Evolutionary conservation across 73 alveolate species (phyloP).

Genomic region (Paramecium bursaria): DNA sequence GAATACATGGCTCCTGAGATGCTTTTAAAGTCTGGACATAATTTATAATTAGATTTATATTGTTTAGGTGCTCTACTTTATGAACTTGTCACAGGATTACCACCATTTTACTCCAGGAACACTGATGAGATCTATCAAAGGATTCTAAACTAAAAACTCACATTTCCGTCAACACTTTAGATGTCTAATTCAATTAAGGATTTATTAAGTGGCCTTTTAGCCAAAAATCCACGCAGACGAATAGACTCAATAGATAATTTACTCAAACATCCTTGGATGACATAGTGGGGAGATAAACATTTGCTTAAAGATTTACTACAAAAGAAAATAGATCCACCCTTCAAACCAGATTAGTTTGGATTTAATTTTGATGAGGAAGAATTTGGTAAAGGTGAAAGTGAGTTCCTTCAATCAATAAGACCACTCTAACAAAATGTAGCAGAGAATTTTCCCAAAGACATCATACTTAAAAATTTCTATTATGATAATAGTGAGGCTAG

Average conservation of each 20-base stretch:
- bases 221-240: conserved; percentile 88
- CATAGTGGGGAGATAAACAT: conserved; percentile 62
- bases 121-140: conserved; percentile 72
- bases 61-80: conserved; percentile 76
- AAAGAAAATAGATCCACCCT: conserved; percentile 69
- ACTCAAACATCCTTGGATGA: conserved; percentile 62
- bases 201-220: conserved; percentile 79
- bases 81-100: conserved; percentile 77
- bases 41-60: conserved; percentile 74
- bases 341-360: conserved; percentile 66
- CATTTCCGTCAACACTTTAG: conserved; percentile 42
- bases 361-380: conserved; percentile 72
- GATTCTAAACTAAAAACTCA: conserved; percentile 64
- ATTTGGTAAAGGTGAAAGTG: conserved; percentile 59
- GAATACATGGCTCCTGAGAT: conserved; percentile 82
- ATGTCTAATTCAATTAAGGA: conserved; percentile 74
- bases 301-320: conserved; percentile 50
- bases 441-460: conserved; percentile 46
- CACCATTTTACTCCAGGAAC: conserved; percentile 73
- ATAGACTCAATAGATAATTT: conserved; percentile 75
- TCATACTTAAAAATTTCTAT: conserved; percentile 2
- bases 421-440: conserved; percentile 26
- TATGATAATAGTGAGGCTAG: conserved; percentile 20
- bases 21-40: conserved; percentile 74
- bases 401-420: conserved; percentile 9